Percentiles rank a stretch among this genome's conserved stretches.
These are phyloP conservation scores for Piper longum DNA, from an alignment of 164 flowering plant species.

Conservation along the genomic window DNA sequence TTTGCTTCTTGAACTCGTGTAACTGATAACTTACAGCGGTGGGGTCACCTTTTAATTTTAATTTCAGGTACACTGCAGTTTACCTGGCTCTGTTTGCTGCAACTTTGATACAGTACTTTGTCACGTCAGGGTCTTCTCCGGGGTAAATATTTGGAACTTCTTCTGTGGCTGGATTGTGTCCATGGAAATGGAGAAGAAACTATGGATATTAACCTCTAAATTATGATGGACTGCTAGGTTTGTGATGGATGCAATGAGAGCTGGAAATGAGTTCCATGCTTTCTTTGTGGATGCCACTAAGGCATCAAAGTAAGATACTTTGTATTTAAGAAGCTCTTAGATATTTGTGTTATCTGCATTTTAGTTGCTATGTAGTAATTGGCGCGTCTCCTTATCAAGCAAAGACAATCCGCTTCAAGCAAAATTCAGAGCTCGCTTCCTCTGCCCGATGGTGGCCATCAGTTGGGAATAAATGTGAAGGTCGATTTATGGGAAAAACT, in stretches of 20 bases:
- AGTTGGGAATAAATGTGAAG: constrained; percentile 23
- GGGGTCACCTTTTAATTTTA: neutral
- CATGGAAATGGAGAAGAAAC: neutral
- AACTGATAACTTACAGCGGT: no score
- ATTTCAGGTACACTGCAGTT: constrained; percentile 54
- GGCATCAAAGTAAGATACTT: constrained; percentile 46
- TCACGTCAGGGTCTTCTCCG: constrained; percentile 78
- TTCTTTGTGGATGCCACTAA: constrained; percentile 17
- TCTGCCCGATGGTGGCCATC: constrained; percentile 31
- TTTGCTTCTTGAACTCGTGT: no score
- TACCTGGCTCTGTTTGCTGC: constrained; percentile 51
- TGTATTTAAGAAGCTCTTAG: neutral
- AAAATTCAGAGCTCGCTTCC: constrained; percentile 41
- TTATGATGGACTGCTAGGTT: constrained; percentile 26
- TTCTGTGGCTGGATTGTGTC: neutral
- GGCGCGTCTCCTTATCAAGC: constrained; percentile 45
- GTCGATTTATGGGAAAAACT: constrained; percentile 56
- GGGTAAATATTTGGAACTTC: constrained; percentile 37
- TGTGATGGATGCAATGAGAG: constrained; percentile 81
- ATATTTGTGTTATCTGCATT: neutral
- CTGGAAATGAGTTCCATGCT: constrained; percentile 34
- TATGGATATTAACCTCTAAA: neutral
- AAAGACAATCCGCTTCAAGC: constrained; percentile 88
- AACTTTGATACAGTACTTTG: constrained; percentile 66
- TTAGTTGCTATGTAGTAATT: neutral